Evolutionary conservation across 805 yeast genomes (phyloP).

Genomic region (Kluyveromyces siamensis): DNA sequence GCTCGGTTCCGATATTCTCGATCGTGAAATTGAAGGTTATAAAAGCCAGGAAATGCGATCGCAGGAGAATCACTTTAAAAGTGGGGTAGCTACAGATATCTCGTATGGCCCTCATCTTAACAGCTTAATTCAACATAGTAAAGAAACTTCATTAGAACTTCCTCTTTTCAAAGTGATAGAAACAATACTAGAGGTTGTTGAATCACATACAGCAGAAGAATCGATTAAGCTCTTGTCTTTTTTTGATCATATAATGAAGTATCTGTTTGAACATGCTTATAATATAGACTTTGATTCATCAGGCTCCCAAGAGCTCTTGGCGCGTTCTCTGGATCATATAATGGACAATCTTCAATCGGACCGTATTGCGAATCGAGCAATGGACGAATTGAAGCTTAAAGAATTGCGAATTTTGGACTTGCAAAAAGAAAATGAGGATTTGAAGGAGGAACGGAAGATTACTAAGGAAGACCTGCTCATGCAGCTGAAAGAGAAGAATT

Average conservation of each 20-base stretch:
- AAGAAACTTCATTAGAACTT: conserved; percentile 62
- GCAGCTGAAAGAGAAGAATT: conserved; percentile 56
- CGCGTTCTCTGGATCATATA: conserved; percentile 66
- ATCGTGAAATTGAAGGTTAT: conserved; percentile 58
- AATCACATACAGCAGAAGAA: conserved; percentile 43
- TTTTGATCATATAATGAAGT: conserved; percentile 48
- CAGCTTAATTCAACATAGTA: conserved; percentile 13
- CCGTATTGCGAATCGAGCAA: conserved; percentile 73
- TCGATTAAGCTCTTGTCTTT: conserved; percentile 37
- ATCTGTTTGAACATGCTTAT: conserved; percentile 53
- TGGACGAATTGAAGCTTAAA: conserved; percentile 44
- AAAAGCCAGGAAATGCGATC: conserved; percentile 25
- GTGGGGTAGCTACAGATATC: conserved; percentile 20
- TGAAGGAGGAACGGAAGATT: conserved; percentile 63
- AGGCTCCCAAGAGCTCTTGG: conserved; percentile 52
- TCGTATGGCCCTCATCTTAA: conserved; percentile 18
- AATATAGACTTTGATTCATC: conserved; percentile 39
- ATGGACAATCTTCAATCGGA: conserved; percentile 72
- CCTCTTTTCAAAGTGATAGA: conserved; percentile 47
- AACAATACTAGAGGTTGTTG: conserved; percentile 41
- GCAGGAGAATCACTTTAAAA: conserved; percentile 28
- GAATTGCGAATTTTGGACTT: conserved; percentile 41
- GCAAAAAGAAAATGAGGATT: conserved; percentile 47
- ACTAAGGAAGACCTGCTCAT: conserved; percentile 43
- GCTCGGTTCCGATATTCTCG: conserved; percentile 48